phyloP scores from a whole-genome alignment of 768 basidiomycete species.

The Pisolithus marmoratus region DNA sequence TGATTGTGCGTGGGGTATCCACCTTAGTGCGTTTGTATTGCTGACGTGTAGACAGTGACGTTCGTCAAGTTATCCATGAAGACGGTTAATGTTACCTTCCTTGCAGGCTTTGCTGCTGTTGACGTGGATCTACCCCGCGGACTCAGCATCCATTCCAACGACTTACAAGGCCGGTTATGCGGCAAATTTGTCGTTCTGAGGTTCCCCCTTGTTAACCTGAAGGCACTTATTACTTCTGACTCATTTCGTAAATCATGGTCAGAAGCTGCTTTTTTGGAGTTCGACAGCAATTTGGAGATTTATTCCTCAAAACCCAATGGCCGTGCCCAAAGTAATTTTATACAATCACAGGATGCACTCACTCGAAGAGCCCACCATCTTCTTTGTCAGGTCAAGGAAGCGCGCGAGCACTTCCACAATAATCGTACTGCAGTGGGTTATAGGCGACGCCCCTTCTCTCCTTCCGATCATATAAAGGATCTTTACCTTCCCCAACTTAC shows the following conservation, averaged over 20 bases:
- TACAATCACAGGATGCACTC: slow-evolving; percentile 61
- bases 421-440: neutral
- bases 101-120: slow-evolving; percentile 46
- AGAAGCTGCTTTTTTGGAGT: slow-evolving; percentile 49
- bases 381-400: slow-evolving; percentile 31
- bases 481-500: slow-evolving; percentile 43
- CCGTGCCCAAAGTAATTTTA: slow-evolving; percentile 59
- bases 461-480: slow-evolving; percentile 37
- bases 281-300: slow-evolving; percentile 60
- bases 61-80: slow-evolving; percentile 68
- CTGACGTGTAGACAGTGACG: slow-evolving; percentile 52
- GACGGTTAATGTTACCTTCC: slow-evolving; percentile 51
- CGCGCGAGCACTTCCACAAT: slow-evolving; percentile 5
- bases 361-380: slow-evolving; percentile 61
- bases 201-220: slow-evolving; percentile 45
- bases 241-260: slow-evolving; percentile 50
- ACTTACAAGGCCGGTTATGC: slow-evolving; percentile 64
- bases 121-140: slow-evolving; percentile 54
- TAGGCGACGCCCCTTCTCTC: slow-evolving; percentile 5
- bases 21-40: neutral
- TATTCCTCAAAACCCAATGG: slow-evolving; percentile 54
- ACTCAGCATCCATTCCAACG: slow-evolving; percentile 64
- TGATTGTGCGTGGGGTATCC: slow-evolving; percentile 53
- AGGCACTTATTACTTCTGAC: slow-evolving; percentile 43
- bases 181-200: slow-evolving; percentile 57